These are phyloP conservation scores for Cairneyella variabilis DNA, from an alignment of 495 filamentous ascomycete genomes.

Conservation along the genomic window DNA sequence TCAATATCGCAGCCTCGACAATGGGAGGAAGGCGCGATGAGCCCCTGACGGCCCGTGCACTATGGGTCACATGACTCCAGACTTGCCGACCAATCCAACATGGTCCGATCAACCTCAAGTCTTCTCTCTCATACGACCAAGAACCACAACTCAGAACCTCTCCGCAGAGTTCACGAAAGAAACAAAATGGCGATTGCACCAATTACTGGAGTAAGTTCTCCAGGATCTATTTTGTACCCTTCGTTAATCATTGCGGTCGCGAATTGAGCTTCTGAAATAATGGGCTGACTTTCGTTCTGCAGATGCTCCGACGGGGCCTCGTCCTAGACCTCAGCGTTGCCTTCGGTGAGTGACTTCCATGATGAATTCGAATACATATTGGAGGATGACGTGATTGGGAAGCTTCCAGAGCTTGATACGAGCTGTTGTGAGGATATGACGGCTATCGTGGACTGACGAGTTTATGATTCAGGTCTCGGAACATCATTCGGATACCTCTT, in stretches of 20 bases:
- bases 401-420: neutral
- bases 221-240: neutral
- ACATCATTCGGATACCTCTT: slow-evolving; percentile 68
- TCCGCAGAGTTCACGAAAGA: slow-evolving; percentile 8
- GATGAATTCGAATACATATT: neutral
- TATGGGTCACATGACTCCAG: slow-evolving; percentile 9
- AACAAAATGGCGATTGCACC: slow-evolving; percentile 46
- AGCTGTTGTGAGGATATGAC: neutral
- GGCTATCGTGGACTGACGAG: slow-evolving; percentile 3
- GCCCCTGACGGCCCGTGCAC: neutral
- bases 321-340: slow-evolving; percentile 77
- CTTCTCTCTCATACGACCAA: slow-evolving; percentile 6
- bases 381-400: neutral
- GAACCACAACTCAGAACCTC: slow-evolving; percentile 25
- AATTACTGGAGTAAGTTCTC: slow-evolving; percentile 48
- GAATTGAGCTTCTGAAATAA: slow-evolving; percentile 22
- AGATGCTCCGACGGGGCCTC: slow-evolving; percentile 71
- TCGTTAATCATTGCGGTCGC: neutral
- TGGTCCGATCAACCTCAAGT: slow-evolving; percentile 13
- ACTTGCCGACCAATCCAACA: too few relatives aligned
- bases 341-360: slow-evolving; percentile 53
- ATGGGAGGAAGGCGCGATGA: neutral
- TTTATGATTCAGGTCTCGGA: slow-evolving; percentile 54
- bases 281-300: slow-evolving; percentile 31
- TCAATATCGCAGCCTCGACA: slow-evolving; percentile 7